Evolutionary conservation across 768 basidiomycete species (phyloP), one percentile per base, ranked within the genome.

Genomic region (Russula sp.): DNA sequence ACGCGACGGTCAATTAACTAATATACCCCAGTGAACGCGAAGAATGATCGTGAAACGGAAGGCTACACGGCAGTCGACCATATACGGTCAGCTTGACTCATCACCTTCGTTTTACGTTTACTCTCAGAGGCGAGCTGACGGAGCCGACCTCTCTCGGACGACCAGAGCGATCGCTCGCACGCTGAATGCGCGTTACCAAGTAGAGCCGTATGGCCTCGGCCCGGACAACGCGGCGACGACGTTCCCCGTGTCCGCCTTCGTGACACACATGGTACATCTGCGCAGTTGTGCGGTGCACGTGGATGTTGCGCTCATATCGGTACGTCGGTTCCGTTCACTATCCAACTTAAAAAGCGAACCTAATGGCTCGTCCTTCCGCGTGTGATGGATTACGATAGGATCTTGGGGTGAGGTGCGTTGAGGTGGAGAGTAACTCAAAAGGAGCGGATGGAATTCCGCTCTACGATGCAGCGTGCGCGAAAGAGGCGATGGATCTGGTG

Each of bases 21-120:
- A 40, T 40, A 7, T 22, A 28, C 18, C 18, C 14, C 68, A 96
- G 94, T 98, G 62, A 98, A 97, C 72, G 79, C 84, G 14, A 82
- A 80, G 68, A 97, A 96, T 70, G 95, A 98, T 71, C 81, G 94
- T 61, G 95, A 98, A 75, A 97, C 94, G 0, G 83, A 86, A 30
- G 89, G 85, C 8, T 96, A 95, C 73, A 84, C 82, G 6, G 94
- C 92, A 0, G 79, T 83, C 3, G 90, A 95, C 76, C 96, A 96
- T 72, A 83, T 98, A 69, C 79, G 76, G 90, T 92, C 69, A 79
- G 69, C 30, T 6, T 57, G 59, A 49, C 51, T 10, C 59, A 36
- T 24, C 44, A 59, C 67, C 28, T 18, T 51, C 46, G 59, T 67
- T 32, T 49, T 66, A 54, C 49, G 32, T 49, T 48, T 40, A 60